Percentiles rank a stretch among this genome's conserved stretches.
These are phyloP conservation scores for Bretschneidera sinensis DNA, from an alignment of 345 rosid species.

Conservation along the genomic window DNA sequence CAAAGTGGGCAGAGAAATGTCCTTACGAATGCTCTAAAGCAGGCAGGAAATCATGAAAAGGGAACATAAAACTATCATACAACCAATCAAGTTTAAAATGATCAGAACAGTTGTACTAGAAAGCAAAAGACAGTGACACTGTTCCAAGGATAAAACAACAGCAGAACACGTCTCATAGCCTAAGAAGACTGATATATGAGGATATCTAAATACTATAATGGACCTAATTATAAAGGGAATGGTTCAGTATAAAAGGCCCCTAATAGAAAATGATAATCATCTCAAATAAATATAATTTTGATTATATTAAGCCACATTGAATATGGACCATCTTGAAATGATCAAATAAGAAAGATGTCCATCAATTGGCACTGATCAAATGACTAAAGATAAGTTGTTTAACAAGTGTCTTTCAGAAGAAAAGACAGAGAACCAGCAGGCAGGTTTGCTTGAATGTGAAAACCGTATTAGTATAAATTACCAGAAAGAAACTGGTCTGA, in stretches of 20 bases:
- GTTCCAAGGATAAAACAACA: neutral
- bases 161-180: neutral
- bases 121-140: neutral
- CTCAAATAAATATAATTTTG: too few relatives aligned
- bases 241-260: neutral
- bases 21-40: too few relatives aligned
- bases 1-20: too few relatives aligned
- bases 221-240: neutral
- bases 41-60: too few relatives aligned
- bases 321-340: neutral
- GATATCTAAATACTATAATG: too few relatives aligned
- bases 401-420: neutral
- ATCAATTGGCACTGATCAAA: slow-evolving; percentile 2
- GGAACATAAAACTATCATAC: neutral
- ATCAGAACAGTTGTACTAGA: neutral
- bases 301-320: neutral
- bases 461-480: too few relatives aligned
- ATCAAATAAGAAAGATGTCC: too few relatives aligned
- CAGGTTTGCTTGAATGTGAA: neutral
- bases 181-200: neutral
- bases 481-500: neutral
- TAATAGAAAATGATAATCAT: too few relatives aligned
- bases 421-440: neutral
- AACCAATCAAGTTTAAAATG: neutral
- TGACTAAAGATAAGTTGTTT: neutral